Conservation (phyloP, 2,329 filamentous ascomycete genomes). For the Talaromyces sp. region DNA sequence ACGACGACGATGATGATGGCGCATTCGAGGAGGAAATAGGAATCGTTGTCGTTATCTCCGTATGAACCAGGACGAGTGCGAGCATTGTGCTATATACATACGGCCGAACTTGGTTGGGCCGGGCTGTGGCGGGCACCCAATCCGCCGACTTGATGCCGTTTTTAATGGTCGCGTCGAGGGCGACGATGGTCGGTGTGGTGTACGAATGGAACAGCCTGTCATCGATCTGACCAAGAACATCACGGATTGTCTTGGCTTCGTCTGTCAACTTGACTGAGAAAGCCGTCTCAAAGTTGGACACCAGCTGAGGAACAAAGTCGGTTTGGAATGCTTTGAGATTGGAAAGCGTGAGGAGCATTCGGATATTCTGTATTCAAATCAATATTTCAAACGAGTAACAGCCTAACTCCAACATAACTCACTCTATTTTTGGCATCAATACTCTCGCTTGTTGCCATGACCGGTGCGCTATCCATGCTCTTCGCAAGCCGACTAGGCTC, state of each 20-base stretch:
- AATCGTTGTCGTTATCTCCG: conserved; percentile 77
- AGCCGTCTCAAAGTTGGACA: conserved; percentile 84
- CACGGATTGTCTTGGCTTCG: conserved; percentile 83
- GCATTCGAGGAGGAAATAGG: conserved; percentile 58
- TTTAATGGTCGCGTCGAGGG: conserved; percentile 64
- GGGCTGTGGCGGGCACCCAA: conserved; percentile 60
- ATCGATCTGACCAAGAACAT: conserved; percentile 87
- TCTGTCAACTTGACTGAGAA: conserved; percentile 94
- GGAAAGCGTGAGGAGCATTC: conserved; percentile 87
- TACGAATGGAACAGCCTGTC: conserved; percentile 87
- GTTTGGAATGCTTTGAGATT: conserved; percentile 80
- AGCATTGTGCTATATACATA: conserved; percentile 89
- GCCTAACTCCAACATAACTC: conserved; percentile 19
- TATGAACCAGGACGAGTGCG: conserved; percentile 82
- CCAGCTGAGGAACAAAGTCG: conserved; percentile 79
- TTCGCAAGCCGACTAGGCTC: conserved; percentile 23
- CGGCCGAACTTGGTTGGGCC: conserved; percentile 68
- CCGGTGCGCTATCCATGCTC: conserved; percentile 28
- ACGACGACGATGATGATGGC: conserved; percentile 60
- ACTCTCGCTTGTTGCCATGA: conserved; percentile 42
- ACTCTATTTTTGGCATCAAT: conserved; percentile 51
- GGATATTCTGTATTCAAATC: conserved; percentile 60
- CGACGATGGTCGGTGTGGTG: conserved; percentile 67
- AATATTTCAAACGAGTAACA: conserved; percentile 13
- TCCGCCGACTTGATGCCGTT: conserved; percentile 63